Evolutionary conservation across 108 stramenopile species (phyloP).

Genomic region (Cyclostephanos tholiformis): DNA sequence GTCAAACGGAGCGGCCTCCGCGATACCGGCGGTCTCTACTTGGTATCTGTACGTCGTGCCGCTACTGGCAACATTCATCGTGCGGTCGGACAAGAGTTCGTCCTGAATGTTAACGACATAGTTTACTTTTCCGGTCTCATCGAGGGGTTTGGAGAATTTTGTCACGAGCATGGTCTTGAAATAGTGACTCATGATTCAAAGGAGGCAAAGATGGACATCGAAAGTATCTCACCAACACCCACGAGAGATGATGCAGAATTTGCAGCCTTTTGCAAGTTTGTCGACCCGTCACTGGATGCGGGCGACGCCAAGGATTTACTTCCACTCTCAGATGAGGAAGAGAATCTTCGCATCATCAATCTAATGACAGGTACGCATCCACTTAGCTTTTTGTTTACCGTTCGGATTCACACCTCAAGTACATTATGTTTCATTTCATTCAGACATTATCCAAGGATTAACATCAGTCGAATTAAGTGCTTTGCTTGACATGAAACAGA

Average conservation of each 20-base stretch:
- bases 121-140: slow-evolving; percentile 80
- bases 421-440: not conserved
- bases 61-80: slow-evolving; percentile 76
- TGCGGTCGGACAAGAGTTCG: slow-evolving; percentile 83
- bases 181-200: slow-evolving; percentile 61
- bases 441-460: too few relatives aligned
- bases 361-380: slow-evolving; percentile 1
- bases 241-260: not conserved
- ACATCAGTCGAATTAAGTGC: not conserved
- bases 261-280: too few relatives aligned
- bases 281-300: not conserved
- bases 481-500: not conserved
- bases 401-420: not conserved
- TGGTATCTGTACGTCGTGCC: slow-evolving; percentile 74
- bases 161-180: slow-evolving; percentile 77
- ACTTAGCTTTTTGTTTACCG: not conserved
- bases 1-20: slow-evolving; percentile 68
- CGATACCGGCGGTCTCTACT: slow-evolving; percentile 73
- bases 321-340: not conserved
- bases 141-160: slow-evolving; percentile 76
- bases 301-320: not conserved
- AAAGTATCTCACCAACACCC: too few relatives aligned
- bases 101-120: slow-evolving; percentile 72
- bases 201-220: not conserved
- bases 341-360: slow-evolving; percentile 1